Conservation (phyloP, 2,329 filamentous ascomycete species). For the Neofusicoccum kwambonambiense region DNA sequence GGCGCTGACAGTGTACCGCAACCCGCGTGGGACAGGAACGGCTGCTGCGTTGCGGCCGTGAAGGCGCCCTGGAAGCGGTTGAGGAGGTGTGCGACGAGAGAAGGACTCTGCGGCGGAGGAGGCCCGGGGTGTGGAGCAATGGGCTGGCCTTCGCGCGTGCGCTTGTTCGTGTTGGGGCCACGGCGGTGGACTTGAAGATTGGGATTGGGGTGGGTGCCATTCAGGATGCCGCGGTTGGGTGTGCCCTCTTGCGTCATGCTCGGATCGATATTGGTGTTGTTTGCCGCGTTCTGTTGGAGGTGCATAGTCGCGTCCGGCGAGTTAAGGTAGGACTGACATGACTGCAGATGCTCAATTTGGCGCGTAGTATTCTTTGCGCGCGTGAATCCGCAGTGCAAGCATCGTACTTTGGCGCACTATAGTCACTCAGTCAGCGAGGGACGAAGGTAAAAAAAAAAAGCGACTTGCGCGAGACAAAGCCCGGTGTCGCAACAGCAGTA, state of each 20-base stretch:
- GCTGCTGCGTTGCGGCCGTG: slow-evolving; percentile 60
- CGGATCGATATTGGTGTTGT: slow-evolving; percentile 4
- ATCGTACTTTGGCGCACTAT: slow-evolving; percentile 50
- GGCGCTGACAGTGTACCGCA: slow-evolving; percentile 58
- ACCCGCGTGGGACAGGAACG: slow-evolving; percentile 66
- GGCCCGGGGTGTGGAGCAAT: slow-evolving; percentile 32
- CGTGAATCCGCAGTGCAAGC: slow-evolving; percentile 49
- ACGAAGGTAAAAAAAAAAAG: not conserved
- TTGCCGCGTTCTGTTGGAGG: slow-evolving; percentile 19
- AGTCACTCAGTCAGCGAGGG: not conserved
- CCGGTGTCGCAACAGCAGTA: not conserved
- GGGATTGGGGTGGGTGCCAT: slow-evolving; percentile 48
- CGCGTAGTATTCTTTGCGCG: slow-evolving; percentile 53
- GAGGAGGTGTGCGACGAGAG: slow-evolving; percentile 60
- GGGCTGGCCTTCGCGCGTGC: slow-evolving; percentile 36
- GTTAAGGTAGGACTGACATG: slow-evolving; percentile 45
- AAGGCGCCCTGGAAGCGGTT: slow-evolving; percentile 48
- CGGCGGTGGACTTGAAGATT: slow-evolving; percentile 47
- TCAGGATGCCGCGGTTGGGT: slow-evolving; percentile 38
- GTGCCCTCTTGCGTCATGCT: slow-evolving; percentile 17
- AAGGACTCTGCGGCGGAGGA: slow-evolving; percentile 35
- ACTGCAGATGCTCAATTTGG: slow-evolving; percentile 51
- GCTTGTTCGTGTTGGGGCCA: slow-evolving; percentile 41
- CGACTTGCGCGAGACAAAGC: not conserved
- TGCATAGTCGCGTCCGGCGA: slow-evolving; percentile 45